Conservation (phyloP, 495 filamentous ascomycete species). For the Poronia punctata region DNA sequence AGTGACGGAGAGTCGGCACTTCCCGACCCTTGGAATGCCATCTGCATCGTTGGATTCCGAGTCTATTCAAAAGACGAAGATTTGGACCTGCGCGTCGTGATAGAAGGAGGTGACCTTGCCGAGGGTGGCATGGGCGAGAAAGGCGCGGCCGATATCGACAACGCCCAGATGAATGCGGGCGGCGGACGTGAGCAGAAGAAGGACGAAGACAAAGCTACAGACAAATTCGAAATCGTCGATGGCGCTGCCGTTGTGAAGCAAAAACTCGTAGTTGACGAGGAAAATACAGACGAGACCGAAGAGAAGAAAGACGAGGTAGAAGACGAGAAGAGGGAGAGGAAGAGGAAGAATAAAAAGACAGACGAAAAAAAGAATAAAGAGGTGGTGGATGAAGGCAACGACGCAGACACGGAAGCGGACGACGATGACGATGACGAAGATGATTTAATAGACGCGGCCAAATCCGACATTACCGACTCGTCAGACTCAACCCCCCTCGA, state of each 20-base stretch:
- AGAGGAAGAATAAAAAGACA: conserved; percentile 12
- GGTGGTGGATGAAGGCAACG: conserved; percentile 8
- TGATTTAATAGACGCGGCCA: conserved; percentile 12
- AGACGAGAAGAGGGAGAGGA: conserved; percentile 11
- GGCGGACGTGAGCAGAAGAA: conserved; percentile 31
- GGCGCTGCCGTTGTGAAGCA: conserved; percentile 30
- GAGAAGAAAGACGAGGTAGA: conserved; percentile 14
- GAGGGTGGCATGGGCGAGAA: conserved; percentile 47
- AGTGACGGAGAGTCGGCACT: conserved; percentile 41
- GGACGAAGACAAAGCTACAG: conserved; percentile 12
- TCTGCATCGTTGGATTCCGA: conserved; percentile 42
- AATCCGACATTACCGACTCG: conserved; percentile 23
- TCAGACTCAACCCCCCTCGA: conserved; percentile 12
- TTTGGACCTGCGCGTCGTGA: conserved; percentile 39
- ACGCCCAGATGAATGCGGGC: conserved; percentile 45
- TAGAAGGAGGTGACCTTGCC: conserved; percentile 41
- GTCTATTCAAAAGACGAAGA: conserved; percentile 44
- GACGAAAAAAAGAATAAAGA: conserved; percentile 7
- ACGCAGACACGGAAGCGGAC: conserved; percentile 7
- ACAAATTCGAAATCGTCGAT: conserved; percentile 32
- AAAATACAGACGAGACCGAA: conserved; percentile 25
- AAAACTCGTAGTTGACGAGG: conserved; percentile 30
- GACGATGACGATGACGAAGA: conserved; percentile 6
- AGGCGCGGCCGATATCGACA: conserved; percentile 41
- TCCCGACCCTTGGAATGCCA: conserved; percentile 45